phyloP scores from a whole-genome alignment of 2,329 filamentous ascomycete genomes.

The Bipolaris zeicola region DNA sequence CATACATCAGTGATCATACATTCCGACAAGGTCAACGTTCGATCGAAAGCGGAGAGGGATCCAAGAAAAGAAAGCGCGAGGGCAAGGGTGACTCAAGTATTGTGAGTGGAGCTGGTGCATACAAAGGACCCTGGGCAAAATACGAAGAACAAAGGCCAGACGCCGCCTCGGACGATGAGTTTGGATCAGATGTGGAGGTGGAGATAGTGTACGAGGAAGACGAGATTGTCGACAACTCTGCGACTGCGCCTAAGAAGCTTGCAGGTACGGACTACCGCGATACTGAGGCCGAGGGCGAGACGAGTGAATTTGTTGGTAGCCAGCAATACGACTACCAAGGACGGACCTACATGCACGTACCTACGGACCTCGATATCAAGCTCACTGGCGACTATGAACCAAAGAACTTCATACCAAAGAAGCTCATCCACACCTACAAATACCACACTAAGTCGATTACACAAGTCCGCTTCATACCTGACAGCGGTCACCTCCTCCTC shows the following conservation, averaged over 20 bases:
- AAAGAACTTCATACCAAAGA: slow-evolving; percentile 95
- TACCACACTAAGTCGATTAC: slow-evolving; percentile 84
- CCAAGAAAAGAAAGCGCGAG: slow-evolving; percentile 82
- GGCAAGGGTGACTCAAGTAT: slow-evolving; percentile 82
- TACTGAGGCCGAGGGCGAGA: slow-evolving; percentile 65
- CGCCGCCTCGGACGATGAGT: slow-evolving; percentile 65
- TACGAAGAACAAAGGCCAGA: slow-evolving; percentile 77
- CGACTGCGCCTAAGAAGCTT: slow-evolving; percentile 62
- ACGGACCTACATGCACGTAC: slow-evolving; percentile 96
- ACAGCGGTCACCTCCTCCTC: slow-evolving; percentile 83
- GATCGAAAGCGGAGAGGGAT: slow-evolving; percentile 64
- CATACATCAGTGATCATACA: slow-evolving; percentile 84
- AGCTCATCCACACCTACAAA: slow-evolving; percentile 88
- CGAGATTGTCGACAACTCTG: slow-evolving; percentile 65
- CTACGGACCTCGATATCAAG: slow-evolving; percentile 60
- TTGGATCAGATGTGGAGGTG: slow-evolving; percentile 70
- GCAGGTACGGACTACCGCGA: slow-evolving; percentile 61
- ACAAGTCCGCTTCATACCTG: slow-evolving; percentile 86
- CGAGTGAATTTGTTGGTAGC: slow-evolving; percentile 82
- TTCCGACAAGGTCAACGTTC: slow-evolving; percentile 89
- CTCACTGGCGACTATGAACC: slow-evolving; percentile 77
- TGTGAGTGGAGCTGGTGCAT: slow-evolving; percentile 84
- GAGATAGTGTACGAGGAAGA: slow-evolving; percentile 79
- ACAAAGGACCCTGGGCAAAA: slow-evolving; percentile 92
- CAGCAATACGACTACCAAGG: slow-evolving; percentile 91